A percentile compares a stretch with the other conserved stretches of the same genome.
phyloP scores from a whole-genome alignment of 139 green algal species.

The Pleodorina starrii region DNA sequence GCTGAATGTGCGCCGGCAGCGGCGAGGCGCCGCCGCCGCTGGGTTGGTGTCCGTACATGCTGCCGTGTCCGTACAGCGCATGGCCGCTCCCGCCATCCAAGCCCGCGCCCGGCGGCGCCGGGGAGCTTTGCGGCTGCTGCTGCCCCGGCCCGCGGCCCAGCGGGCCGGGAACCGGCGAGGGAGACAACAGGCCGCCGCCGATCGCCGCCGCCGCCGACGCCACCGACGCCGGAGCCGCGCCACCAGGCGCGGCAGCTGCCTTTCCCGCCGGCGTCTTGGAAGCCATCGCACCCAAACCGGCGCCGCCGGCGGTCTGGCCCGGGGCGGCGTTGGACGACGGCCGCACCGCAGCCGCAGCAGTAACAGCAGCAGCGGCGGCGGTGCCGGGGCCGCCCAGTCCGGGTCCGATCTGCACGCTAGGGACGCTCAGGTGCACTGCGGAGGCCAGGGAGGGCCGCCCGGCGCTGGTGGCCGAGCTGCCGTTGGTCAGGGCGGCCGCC shows the following conservation, averaged over 20 bases:
- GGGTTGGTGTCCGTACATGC: too few species aligned
- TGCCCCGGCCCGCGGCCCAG: neutral
- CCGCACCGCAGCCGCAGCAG: neutral
- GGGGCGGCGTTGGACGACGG: neutral
- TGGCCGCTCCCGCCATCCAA: neutral
- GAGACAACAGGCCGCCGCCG: neutral
- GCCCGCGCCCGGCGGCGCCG: neutral
- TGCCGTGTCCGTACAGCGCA: constrained; percentile 1
- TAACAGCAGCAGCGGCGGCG: too few species aligned
- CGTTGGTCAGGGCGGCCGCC: neutral
- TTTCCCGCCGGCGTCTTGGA: too few species aligned
- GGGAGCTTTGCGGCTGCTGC: neutral
- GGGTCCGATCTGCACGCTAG: neutral
- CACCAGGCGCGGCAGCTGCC: neutral
- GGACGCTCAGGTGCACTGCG: constrained; percentile 7
- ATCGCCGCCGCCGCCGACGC: neutral
- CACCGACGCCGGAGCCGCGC: neutral
- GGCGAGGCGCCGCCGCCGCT: neutral
- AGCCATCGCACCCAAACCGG: too few species aligned
- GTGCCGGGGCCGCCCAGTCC: neutral
- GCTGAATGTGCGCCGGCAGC: constrained; percentile 17
- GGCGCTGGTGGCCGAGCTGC: neutral
- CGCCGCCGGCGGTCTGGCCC: too few species aligned
- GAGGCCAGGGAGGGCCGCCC: neutral
- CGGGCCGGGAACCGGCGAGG: neutral